Percentiles rank a stretch among this genome's conserved stretches.
phyloP scores from a whole-genome alignment of 1,284 basidiomycete genomes.

The Ceratobasidium sp. region DNA sequence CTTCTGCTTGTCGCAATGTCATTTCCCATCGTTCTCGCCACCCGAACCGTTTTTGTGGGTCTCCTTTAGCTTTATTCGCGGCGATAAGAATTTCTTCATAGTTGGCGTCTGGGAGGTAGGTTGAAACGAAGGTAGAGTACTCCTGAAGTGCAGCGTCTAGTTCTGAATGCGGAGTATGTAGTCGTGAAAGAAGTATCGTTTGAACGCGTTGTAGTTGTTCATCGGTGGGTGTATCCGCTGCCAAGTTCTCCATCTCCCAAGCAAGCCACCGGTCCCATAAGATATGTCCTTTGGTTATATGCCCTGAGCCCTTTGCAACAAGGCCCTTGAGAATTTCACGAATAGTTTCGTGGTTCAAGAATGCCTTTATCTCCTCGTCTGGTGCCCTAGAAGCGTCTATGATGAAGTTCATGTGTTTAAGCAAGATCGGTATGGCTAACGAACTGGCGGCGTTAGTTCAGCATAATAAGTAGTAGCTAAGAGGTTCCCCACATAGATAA shows the following conservation, averaged over 20 bases:
- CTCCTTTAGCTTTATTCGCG: conserved; percentile 76
- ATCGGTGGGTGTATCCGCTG: conserved; percentile 48
- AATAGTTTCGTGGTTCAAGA: conserved; percentile 65
- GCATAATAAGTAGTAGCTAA: conserved; percentile 37
- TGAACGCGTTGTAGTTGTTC: conserved; percentile 55
- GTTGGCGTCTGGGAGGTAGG: conserved; percentile 74
- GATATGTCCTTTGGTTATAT: conserved; percentile 67
- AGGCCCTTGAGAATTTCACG: conserved; percentile 70
- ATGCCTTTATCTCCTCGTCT: conserved; percentile 60
- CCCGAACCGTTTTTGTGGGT: conserved; percentile 70
- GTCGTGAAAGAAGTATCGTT: conserved; percentile 55
- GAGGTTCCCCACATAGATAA: conserved; percentile 77
- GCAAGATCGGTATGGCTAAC: conserved; percentile 78
- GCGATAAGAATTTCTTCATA: conserved; percentile 83
- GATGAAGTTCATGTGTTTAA: conserved; percentile 78
- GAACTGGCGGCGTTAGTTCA: conserved; percentile 20
- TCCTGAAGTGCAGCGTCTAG: conserved; percentile 83
- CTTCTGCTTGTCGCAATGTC: conserved; percentile 67
- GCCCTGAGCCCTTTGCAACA: conserved; percentile 66
- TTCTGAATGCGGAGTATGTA: conserved; percentile 58
- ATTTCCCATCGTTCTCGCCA: conserved; percentile 72
- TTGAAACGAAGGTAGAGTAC: conserved; percentile 90
- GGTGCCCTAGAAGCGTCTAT: conserved; percentile 65
- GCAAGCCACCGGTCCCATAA: conserved; percentile 52
- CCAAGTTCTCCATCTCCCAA: conserved; percentile 39